Base-by-base conservation (phyloP, 805 yeast genomes). In the Candida koratica region DNA sequence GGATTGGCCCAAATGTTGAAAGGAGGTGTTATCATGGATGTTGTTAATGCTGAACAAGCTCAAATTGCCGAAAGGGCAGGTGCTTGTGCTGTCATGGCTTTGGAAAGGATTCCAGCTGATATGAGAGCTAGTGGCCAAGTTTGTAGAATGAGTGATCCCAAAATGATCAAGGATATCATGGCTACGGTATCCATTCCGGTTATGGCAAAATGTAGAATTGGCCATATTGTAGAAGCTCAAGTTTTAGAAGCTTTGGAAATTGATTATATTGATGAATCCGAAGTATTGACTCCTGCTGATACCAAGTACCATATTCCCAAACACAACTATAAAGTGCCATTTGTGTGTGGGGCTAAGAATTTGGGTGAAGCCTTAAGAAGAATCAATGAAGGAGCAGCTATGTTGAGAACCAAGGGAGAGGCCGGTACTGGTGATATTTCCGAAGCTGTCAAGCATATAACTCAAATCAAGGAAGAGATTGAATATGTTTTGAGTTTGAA, bases 351-450 rank as follows among this genome's bases (percentile, higher is more conserved):
- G 25, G 86, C 89, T 40, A 80, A 78, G 55, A 75, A 84, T 60
- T 70, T 84, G 39, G 93, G 90, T 28, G 93, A 84, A 60, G 89
- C 90, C 2, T 69, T 84, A 46, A 75, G 93, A 58, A 73, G 94
- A 54, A 70, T 84, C 51, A 64, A 70, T 48, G 94, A 84, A 60
- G 93, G 93, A 47, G 90, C 93, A 24, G 89, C 90, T 20, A 82
- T 84, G 90, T 74, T 84, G 55, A 73, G 93, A 57, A 80, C 93
- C 46, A 84, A 84, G 62, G 94, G 94, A 47, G 94, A 84, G 58
- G 93, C 94, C 23, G 94, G 94, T 29, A 84, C 94, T 25, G 94
- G 94, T 37, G 93, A 84, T 58, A 78, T 84, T 36, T 77, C 85
- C 27, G 90, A 84, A 58, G 93, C 93, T 10, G 86, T 84, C 39